Base-by-base conservation (phyloP, 2,329 filamentous ascomycete genomes). In the Colletotrichum sp. region DNA sequence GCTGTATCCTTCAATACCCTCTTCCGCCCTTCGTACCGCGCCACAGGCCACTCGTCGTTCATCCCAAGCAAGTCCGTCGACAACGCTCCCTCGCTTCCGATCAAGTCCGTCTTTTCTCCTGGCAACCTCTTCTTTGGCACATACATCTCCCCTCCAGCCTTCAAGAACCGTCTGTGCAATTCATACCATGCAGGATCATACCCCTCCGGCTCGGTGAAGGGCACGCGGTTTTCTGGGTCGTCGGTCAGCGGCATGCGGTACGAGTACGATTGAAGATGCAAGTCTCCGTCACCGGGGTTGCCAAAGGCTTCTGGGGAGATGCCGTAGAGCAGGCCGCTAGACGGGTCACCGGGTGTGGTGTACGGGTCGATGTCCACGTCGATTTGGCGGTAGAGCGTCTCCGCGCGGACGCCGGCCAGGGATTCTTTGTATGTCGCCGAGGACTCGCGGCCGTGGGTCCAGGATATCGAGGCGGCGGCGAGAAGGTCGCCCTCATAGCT, bases 401-500 rank as follows among this genome's bases (percentile, higher is more conserved):
- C 70, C 3, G 67, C 77, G 36, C 78, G 78, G 13, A 79, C 74
- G 15, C 79, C 79, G 5, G 78, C 78, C 8, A 79, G 63, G 8
- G 70, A 71, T 63, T 79, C 77, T 2, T 12, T 30, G 67, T 78
- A 80, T 7, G 57, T 65, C 8, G 48, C 38, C 28, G 34, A 38
- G 16, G 71, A 52, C 58, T 80, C 79, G 28, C 78, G 78, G 15
- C 78, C 78, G 34, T 71, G 52, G 18, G 58, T 75, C 34, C 71
- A 78, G 2, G 78, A 66, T 9, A 79, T 72, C 4, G 71, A 74
- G 3, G 78, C 74, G 6, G 78, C 78, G 15, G 78, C 79, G 38
- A 80, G 75, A 5, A 81, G 72, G 43, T 81, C 80, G 10, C 80
- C 80, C 32, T 81, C 80, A 52, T 81, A 81, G 13, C 78, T 78